Conservation (phyloP, 1,284 basidiomycete species). For the Trichosporon inkin region DNA sequence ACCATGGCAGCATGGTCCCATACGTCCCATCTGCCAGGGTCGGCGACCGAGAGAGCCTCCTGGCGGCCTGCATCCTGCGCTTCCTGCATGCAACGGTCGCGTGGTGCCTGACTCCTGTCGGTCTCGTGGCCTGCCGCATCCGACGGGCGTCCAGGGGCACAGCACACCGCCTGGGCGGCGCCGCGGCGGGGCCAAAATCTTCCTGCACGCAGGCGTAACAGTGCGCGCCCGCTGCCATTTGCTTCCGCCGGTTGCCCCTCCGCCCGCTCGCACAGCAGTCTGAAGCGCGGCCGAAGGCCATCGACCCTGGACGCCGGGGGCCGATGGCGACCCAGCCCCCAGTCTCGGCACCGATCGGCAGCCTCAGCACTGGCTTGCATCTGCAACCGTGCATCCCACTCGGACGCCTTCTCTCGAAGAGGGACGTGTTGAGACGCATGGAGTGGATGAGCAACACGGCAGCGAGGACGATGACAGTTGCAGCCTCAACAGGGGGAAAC, state of each 20-base stretch:
- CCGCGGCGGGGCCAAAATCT: neutral
- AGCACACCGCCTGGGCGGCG: neutral
- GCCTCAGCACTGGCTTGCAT: neutral
- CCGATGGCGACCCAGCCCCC: neutral
- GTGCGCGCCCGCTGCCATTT: neutral
- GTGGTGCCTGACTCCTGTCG: neutral
- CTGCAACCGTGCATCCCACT: neutral
- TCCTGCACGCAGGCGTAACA: neutral
- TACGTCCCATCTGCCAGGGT: slow-evolving; percentile 33
- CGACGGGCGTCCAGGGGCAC: neutral
- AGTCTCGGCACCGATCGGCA: neutral
- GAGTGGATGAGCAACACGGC: no score
- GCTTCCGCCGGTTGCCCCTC: neutral
- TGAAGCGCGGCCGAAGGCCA: slow-evolving; percentile 1
- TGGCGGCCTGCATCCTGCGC: neutral
- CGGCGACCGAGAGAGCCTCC: slow-evolving; percentile 46
- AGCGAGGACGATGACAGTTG: no score
- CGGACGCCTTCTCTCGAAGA: neutral
- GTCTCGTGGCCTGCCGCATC: slow-evolving; percentile 6
- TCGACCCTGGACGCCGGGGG: neutral
- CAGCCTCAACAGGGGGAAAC: no score
- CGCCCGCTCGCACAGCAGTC: neutral
- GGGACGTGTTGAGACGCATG: no score
- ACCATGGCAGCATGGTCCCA: neutral
- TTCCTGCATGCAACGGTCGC: neutral